Evolutionary conservation across 306 rosid species (phyloP).

Genomic region (Alnus glutinosa): DNA sequence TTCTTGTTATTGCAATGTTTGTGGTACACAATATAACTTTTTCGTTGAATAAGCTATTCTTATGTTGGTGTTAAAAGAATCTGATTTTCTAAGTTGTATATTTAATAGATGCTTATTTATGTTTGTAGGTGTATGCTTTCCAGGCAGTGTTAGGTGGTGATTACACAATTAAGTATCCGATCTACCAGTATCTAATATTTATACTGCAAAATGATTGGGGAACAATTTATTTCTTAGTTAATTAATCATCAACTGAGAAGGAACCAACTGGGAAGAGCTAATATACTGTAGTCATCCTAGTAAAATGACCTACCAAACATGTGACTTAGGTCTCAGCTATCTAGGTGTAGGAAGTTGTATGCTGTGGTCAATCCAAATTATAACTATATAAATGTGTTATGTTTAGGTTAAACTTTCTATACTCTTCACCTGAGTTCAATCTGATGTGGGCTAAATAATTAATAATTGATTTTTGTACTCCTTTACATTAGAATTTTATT

Average conservation of each 20-base stretch:
- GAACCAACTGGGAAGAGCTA: background rate
- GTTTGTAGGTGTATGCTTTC: background rate
- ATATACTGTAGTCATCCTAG: background rate
- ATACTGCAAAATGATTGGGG: background rate
- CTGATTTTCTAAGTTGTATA: background rate
- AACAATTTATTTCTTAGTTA: background rate
- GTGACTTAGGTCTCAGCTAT: background rate
- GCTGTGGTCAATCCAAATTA: no score
- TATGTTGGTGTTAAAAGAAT: background rate
- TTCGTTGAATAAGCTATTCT: background rate
- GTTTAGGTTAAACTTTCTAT: background rate
- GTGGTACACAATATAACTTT: conserved; percentile 6
- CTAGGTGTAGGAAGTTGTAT: background rate
- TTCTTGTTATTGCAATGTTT: conserved; percentile 8
- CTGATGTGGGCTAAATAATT: background rate
- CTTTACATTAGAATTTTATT: background rate
- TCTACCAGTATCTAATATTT: background rate
- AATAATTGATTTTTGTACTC: background rate
- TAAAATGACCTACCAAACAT: background rate
- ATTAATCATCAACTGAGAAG: background rate
- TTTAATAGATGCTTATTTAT: background rate
- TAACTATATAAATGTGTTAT: background rate
- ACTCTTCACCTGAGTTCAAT: background rate
- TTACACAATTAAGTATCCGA: background rate
- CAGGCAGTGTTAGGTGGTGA: background rate